A percentile compares a stretch with the other conserved stretches of the same genome.
phyloP scores from a whole-genome alignment of 371 early-diverging fungal species.

The Syncephalastrum sp. region DNA sequence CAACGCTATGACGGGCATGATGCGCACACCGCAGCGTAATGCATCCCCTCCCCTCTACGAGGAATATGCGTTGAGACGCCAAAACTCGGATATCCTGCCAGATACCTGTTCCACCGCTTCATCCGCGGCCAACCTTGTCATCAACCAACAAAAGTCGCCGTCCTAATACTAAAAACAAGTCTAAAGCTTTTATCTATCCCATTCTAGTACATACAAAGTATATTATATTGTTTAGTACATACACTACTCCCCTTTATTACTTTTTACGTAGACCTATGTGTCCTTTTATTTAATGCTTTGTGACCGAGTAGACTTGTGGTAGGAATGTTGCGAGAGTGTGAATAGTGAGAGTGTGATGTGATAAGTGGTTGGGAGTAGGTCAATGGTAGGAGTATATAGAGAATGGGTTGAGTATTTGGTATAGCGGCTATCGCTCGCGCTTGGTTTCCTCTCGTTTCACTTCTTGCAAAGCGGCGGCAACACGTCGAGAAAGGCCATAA shows the following conservation, averaged over 20 bases:
- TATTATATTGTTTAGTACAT: conserved; percentile 1
- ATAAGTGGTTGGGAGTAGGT: conserved; percentile 1
- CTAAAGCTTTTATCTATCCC: not conserved
- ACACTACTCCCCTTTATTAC: not conserved
- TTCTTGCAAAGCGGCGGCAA: conserved; percentile 23
- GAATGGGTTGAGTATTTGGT: not conserved
- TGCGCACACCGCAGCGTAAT: conserved; percentile 20
- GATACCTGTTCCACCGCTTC: conserved; percentile 9
- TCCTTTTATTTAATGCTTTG: conserved; percentile 2
- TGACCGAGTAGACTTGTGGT: no score
- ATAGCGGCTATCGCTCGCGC: not conserved
- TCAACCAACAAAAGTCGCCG: conserved; percentile 4
- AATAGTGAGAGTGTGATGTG: not conserved
- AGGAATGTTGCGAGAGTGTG: no score
- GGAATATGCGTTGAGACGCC: conserved; percentile 5
- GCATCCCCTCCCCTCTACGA: conserved; percentile 5
- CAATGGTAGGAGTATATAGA: conserved; percentile 1
- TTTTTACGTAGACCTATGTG: not conserved
- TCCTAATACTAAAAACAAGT: not conserved
- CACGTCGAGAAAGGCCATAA: conserved; percentile 41
- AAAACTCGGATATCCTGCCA: not conserved
- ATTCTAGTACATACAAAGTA: not conserved
- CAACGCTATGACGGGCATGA: conserved; percentile 25
- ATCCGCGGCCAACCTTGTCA: conserved; percentile 10
- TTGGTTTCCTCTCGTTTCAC: conserved; percentile 6